These are phyloP conservation scores for Gossypium stocksii DNA, from an alignment of 345 rosid species.

Conservation along the genomic window DNA sequence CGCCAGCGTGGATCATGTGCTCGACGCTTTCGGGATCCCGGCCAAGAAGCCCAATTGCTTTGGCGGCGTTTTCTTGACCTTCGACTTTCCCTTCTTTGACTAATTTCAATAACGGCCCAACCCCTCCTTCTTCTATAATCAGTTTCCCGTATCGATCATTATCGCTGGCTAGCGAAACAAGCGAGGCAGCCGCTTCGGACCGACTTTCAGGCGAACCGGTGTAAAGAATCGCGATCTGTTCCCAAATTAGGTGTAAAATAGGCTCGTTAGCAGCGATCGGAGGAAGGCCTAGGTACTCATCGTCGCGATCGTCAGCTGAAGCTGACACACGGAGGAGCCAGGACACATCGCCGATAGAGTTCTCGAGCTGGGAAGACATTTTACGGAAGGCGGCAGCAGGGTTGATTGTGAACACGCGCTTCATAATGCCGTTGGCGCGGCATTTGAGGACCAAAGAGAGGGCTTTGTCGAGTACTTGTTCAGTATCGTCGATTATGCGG, in stretches of 20 bases:
- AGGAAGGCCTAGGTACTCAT: constrained; percentile 77
- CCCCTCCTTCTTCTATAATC: constrained; percentile 88
- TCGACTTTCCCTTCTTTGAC: constrained; percentile 73
- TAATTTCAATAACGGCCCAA: constrained; percentile 63
- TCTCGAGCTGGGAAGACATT: constrained; percentile 69
- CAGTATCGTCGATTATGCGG: constrained; percentile 84
- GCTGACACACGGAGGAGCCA: constrained; percentile 94
- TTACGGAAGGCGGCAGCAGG: constrained; percentile 85
- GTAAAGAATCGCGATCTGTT: constrained; percentile 76
- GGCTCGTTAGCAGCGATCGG: constrained; percentile 98
- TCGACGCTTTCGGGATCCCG: constrained; percentile 82
- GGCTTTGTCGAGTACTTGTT: constrained; percentile 82
- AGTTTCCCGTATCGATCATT: constrained; percentile 79
- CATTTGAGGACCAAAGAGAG: constrained; percentile 63
- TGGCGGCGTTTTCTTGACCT: constrained; percentile 81
- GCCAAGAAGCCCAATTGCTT: constrained; percentile 73
- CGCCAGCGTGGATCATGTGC: constrained; percentile 57
- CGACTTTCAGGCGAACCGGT: constrained; percentile 60
- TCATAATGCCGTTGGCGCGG: constrained; percentile 67
- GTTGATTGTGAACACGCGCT: constrained; percentile 76
- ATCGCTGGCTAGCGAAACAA: constrained; percentile 77
- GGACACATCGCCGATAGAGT: constrained; percentile 87
- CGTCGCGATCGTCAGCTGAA: constrained; percentile 60
- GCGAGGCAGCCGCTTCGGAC: constrained; percentile 80
- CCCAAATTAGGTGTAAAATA: constrained; percentile 82